Base-by-base conservation (phyloP, 2,329 filamentous ascomycete genomes). In the Lasiodiplodia theobromae region DNA sequence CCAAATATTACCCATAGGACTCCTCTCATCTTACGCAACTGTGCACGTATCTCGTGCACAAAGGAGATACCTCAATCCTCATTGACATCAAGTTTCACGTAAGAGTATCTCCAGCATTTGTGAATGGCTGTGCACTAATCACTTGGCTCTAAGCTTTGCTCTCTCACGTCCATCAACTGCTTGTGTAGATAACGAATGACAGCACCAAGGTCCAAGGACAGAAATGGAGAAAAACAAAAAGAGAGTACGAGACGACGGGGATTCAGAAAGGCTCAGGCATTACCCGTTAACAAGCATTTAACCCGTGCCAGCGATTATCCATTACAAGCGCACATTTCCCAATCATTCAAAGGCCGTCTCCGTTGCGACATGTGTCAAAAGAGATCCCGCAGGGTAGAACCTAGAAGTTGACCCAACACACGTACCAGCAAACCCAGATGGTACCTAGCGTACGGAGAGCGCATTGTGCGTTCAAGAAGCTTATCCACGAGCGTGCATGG, bases 331-430 rank as follows among this genome's bases (percentile, higher is more conserved):
- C 11, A 4, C 56, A 58, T 5, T 12, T 38, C 37, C 37, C 56
- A 14, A 16, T 12, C 38, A 8, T 16, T 16, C 38, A 44, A 44
- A 14, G 5, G 12, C 37, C 38, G 38, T 28, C 28, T 28, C 57
- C 14, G 37, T 40, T 18, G 47, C 38, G 38, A 60, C 23, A 44
- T 44, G 56, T 60, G 40, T 47, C 56, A 60, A 37, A 44, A 47
- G 18, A 60, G 28, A 51, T 62, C 40, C 25, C 23, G 18, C 40
- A 49, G 25, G 16, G 23, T 23, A 49, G 16, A 51, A 37, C 34
- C 37, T 58, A 37, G 56, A 21, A 37, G n/a, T 14, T 18, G 28
- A 28, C 28, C 28, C 28, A 4, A 28, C 28, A 28, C 28, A 6
- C 28, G 28, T 28, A 28, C 28, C 28, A 28, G 28, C 28, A 28